Base-by-base conservation (phyloP, 257 asterid species). In the Agastache rugosa region DNA sequence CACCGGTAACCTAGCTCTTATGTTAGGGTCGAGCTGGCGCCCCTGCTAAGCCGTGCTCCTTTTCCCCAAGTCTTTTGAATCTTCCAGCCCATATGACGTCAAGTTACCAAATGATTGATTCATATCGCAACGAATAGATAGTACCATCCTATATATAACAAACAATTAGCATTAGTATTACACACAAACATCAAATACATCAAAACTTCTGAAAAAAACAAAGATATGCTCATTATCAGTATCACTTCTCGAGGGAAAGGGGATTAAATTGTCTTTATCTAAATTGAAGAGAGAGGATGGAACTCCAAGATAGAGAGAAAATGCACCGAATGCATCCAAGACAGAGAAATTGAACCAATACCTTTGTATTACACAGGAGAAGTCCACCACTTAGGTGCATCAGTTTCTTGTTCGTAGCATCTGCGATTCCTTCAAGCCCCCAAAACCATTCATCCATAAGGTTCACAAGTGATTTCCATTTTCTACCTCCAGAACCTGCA, bases 401-500 rank as follows among this genome's bases (percentile, higher is more conserved):
- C 12, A 5, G 17, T 35, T 61, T 50, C 55, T 37, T 47, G 47
- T 23, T 27, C 47, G 8, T 4, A 10, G 75, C 66, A 70, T 42
- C 6, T n/a, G 10, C 48, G 7, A 16, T 41, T 65, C 73, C 78
- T 23, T 59, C 19, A 12, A 3, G 7, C 35, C 39, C 65, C 23
- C 14, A 14, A 60, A 60, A 12, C 11, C 14, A 22, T 60, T 60
- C 42, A 7, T 4, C 31, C 65, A 60, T 29, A 19, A 60, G 44
- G 34, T 58, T 58, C 63, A 58, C 19, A 58, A 60, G 19, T 9
- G 65, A 60, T 29, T 60, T 60, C 65, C 65, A 60, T 60, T 60
- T 60, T 60, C 23, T 14, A 58, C 59, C 45, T 47, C 29, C 39
- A 67, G 41, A 50, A 50, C 68, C 79, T 66, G 74, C 50, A 54